Conservation (phyloP, 768 basidiomycete genomes). For the Russula griseocarnosa region DNA sequence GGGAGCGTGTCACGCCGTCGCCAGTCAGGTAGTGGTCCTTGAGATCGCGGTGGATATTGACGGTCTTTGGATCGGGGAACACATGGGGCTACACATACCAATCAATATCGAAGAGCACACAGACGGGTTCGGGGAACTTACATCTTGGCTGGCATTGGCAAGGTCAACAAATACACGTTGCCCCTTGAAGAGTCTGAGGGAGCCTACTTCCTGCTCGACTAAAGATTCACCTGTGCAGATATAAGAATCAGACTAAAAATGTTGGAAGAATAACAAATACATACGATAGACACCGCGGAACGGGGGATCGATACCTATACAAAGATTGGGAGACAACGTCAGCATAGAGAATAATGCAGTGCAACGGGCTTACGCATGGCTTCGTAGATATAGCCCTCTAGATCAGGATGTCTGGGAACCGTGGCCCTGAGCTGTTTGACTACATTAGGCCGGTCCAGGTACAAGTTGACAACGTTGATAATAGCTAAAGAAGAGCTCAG, state of each 20-base stretch:
- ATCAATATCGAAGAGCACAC: constrained; percentile 1
- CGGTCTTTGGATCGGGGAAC: constrained; percentile 46
- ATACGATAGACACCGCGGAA: constrained; percentile 66
- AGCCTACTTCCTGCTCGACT: constrained; percentile 44
- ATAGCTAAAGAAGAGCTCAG: constrained; percentile 41
- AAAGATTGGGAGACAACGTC: constrained; percentile 5
- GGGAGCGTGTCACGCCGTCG: constrained; percentile 45
- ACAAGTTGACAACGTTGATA: constrained; percentile 62
- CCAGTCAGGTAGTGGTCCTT: constrained; percentile 46
- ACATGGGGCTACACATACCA: constrained; percentile 41
- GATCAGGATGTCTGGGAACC: constrained; percentile 37
- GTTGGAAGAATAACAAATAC: constrained; percentile 28
- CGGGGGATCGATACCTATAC: constrained; percentile 63
- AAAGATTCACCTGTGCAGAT: constrained; percentile 43
- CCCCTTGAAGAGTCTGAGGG: constrained; percentile 42
- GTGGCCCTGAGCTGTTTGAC: constrained; percentile 38
- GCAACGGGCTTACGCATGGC: constrained; percentile 55
- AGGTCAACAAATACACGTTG: constrained; percentile 63
- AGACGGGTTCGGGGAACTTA: constrained; percentile 30
- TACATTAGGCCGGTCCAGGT: constrained; percentile 44
- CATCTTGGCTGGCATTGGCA: constrained; percentile 52
- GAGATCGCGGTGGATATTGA: constrained; percentile 45
- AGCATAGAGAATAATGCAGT: constrained; percentile 3
- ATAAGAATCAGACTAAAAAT: background rate
- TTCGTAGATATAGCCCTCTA: constrained; percentile 62